phyloP scores from a whole-genome alignment of 495 filamentous ascomycete genomes.

The Lasiosphaeris hirsuta region DNA sequence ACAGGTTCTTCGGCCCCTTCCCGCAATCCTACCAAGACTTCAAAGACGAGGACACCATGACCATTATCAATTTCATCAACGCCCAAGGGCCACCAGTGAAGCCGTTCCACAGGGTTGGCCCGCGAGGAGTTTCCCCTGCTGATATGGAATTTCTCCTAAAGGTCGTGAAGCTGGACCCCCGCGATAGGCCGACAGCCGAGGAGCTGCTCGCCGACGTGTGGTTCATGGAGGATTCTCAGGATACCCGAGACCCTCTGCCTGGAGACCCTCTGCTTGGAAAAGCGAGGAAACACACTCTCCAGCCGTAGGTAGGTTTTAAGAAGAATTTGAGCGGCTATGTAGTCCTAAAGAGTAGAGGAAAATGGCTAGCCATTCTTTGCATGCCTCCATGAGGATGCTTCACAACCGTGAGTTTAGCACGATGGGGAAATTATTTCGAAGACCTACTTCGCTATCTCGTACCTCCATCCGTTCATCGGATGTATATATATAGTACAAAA shows the following conservation, averaged over 20 bases:
- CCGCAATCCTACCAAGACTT: slow-evolving; percentile 36
- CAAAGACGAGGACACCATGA: slow-evolving; percentile 16
- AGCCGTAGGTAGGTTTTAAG: too few relatives aligned
- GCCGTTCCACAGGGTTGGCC: slow-evolving; percentile 11
- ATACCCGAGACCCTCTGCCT: slow-evolving; percentile 16
- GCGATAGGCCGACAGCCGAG: slow-evolving; percentile 18
- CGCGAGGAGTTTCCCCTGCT: slow-evolving; percentile 9
- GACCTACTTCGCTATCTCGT: too few relatives aligned
- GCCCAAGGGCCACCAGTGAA: slow-evolving; percentile 18
- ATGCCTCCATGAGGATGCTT: too few relatives aligned
- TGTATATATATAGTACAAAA: too few relatives aligned
- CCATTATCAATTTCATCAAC: slow-evolving; percentile 25
- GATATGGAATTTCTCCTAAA: slow-evolving; percentile 14
- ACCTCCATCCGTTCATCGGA: too few relatives aligned
- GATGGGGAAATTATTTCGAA: too few relatives aligned
- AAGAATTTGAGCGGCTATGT: too few relatives aligned
- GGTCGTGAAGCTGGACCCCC: slow-evolving; percentile 21
- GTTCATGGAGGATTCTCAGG: slow-evolving; percentile 19
- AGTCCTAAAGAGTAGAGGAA: too few relatives aligned
- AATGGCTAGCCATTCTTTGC: too few relatives aligned
- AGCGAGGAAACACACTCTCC: too few relatives aligned
- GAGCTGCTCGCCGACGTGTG: slow-evolving; percentile 15
- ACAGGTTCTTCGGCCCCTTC: slow-evolving; percentile 43
- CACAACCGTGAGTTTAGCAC: too few relatives aligned
- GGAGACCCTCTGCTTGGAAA: too few relatives aligned